Base-by-base conservation (phyloP, 768 basidiomycete genomes). In the Tricholoma flavovirens region DNA sequence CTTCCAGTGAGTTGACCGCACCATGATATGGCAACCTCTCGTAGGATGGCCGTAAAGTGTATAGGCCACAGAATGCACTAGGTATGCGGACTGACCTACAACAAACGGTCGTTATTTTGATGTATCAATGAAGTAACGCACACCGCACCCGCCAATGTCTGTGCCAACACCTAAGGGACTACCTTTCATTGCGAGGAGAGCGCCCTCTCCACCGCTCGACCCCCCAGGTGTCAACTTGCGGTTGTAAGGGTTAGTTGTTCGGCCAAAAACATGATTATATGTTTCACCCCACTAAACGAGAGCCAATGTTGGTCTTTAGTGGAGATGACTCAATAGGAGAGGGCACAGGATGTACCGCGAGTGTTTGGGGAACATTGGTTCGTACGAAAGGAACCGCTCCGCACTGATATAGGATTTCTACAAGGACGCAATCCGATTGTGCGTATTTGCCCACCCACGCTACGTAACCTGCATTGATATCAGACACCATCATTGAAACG, bases 161-260 rank as follows among this genome's bases (percentile, higher is more conserved):
- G 85, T 83, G 4, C 84, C 85, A 4, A 86, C 74, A 5, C 84
- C 84, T 1, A 88, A 62, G 3, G 79, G 78, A 46, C 79, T 79
- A 11, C 86, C 84, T 58, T 76, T 79, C 71, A 85, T 71, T 0
- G 79, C 85, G 2, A 87, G 57, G 0, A 87, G 71, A 0, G 86
- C 84, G 8, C 81, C 82, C 69, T 88, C 87, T 1, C 87, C 87
- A 1, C 86, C 87, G 1, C 80, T 82, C 0, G 83, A 85, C 2
- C 86, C 87, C 1, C 87, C 87, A 2, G 76, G 71, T 1, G 82
- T 84, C 33, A 85, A 70, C 0, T 70, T 68, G 2, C 77, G 73
- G 61, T 85, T 86, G 60, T 77, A 78, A 0, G 86, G 86, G 61
- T 87, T 86, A 29, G 73, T 60, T 5, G 86, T 86, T 1, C 82